These are phyloP conservation scores for Polytrichum commune DNA, from an alignment of 225 moss, liverwort and hornwort genomes.

Conservation along the genomic window DNA sequence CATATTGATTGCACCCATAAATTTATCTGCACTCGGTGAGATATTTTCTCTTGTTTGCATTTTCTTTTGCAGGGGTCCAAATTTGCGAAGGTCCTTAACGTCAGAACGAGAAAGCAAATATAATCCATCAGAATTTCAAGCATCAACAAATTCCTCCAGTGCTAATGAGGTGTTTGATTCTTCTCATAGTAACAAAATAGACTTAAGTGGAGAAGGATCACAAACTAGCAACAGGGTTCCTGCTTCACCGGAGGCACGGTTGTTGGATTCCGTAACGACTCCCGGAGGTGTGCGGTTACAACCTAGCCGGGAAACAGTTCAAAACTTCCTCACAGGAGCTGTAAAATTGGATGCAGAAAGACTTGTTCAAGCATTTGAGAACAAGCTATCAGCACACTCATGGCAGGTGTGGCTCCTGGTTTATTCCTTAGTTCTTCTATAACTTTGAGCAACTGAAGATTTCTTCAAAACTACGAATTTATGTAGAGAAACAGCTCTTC, in stretches of 20 bases:
- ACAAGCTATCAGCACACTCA: conserved; percentile 77
- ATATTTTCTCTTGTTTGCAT: too few relatives aligned
- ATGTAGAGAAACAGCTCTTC: too few relatives aligned
- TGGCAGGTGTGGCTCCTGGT: conserved; percentile 70
- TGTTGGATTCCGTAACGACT: conserved; percentile 80
- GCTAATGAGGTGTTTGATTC: conserved; percentile 41
- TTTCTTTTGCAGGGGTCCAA: conserved; percentile 38
- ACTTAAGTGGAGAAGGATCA: conserved; percentile 50
- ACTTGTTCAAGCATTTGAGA: conserved; percentile 68
- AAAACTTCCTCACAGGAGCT: conserved; percentile 66
- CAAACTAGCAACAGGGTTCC: conserved; percentile 37
- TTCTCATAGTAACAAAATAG: conserved; percentile 37
- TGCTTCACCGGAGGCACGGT: conserved; percentile 66
- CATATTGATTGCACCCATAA: too few relatives aligned
- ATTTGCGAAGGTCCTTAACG: conserved; percentile 51
- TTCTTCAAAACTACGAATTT: too few relatives aligned
- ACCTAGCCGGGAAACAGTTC: conserved; percentile 83
- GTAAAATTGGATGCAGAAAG: conserved; percentile 77
- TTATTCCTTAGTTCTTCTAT: too few relatives aligned
- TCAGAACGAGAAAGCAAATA: conserved; percentile 44
- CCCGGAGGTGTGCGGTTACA: conserved; percentile 91
- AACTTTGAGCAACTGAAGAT: too few relatives aligned
- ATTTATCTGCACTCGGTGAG: too few relatives aligned
- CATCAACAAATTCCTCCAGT: conserved; percentile 48
- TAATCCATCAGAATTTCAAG: conserved; percentile 26